Conservation (phyloP, 805 yeast species). For the Debaryomyces hansenii region DNA sequence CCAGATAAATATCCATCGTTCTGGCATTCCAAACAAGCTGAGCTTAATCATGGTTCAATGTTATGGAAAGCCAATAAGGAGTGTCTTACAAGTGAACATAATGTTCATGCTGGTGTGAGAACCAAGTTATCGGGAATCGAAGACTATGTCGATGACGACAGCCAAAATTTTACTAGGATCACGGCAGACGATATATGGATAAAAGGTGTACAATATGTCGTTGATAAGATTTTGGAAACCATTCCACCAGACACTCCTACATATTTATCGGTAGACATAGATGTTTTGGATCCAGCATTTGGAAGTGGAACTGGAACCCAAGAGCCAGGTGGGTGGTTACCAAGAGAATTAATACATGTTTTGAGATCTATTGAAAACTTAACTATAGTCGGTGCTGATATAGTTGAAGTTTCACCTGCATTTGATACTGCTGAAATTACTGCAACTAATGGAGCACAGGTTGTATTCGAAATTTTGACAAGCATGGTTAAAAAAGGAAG, state of each 20-base stretch:
- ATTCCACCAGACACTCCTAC: slow-evolving; percentile 69
- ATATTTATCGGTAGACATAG: slow-evolving; percentile 77
- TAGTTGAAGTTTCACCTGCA: slow-evolving; percentile 63
- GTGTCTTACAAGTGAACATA: slow-evolving; percentile 57
- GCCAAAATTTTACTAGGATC: slow-evolving; percentile 68
- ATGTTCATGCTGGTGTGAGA: slow-evolving; percentile 76
- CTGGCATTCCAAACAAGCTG: slow-evolving; percentile 57
- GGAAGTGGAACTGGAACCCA: slow-evolving; percentile 61
- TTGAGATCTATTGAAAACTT: slow-evolving; percentile 45
- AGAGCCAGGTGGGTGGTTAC: slow-evolving; percentile 60
- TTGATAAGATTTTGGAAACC: slow-evolving; percentile 49
- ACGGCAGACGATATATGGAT: slow-evolving; percentile 74
- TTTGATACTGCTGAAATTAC: slow-evolving; percentile 67
- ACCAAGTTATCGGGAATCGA: slow-evolving; percentile 66
- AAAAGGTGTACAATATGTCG: slow-evolving; percentile 60
- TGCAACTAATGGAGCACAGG: slow-evolving; percentile 68
- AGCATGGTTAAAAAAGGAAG: slow-evolving; percentile 68
- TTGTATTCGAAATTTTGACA: slow-evolving; percentile 68
- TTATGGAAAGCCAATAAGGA: slow-evolving; percentile 78
- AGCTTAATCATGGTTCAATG: slow-evolving; percentile 84
- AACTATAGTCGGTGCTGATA: slow-evolving; percentile 54
- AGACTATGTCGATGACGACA: slow-evolving; percentile 66
- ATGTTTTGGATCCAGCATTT: slow-evolving; percentile 57
- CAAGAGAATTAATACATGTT: slow-evolving; percentile 52
- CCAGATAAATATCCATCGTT: slow-evolving; percentile 69